Evolutionary conservation across 345 rosid genomes (phyloP), one percentile per base, ranked within the genome.

Genomic region (Hypericum androsaemum): DNA sequence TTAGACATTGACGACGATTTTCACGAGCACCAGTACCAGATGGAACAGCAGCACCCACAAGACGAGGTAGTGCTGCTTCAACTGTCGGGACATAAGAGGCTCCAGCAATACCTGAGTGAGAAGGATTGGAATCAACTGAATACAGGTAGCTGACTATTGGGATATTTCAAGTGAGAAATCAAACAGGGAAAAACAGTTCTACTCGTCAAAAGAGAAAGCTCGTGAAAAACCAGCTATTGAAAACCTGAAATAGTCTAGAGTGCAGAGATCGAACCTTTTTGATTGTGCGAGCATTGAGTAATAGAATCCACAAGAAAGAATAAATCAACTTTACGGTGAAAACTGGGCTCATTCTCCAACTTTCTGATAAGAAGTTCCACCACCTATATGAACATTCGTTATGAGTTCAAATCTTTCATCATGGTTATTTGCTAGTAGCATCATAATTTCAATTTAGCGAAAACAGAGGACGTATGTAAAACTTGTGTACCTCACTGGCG

Each of bases 231-330:
- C 32, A 22, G 32, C 32, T 22, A 22, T 22, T 22, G 8, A 43
- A 7, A 14, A 11, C 5, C 37, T 1, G 28, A 3, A 10, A 39
- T 14, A 39, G 28, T 14, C 32, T 22, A 22, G 53, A n/a, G 37
- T n/a, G 32, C 12, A 52, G 36, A 41, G n/a, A 38, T 37, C 40
- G 41, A 74, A 73, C 97, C 97, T 80, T 85, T 88, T 64, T 92
- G 98, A 69, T 63, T 88, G 61, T 83, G 85, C 10, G 98, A 92
- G 68, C 94, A 77, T 50, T 88, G 98, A 50, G 84, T 85, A 68
- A 92, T 92, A 35, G 98, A 92, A 71, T 92, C 97, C 57, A 92
- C 90, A 13, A 88, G 95, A 72, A 92, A 88, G 73, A 92, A 88
- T 54, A 92, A 60, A 72, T 92, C 88, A 73, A 92, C 88, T 71